These are phyloP conservation scores for Pseudopediastrum boryanum DNA, from an alignment of 139 green algal species.

Conservation along the genomic window DNA sequence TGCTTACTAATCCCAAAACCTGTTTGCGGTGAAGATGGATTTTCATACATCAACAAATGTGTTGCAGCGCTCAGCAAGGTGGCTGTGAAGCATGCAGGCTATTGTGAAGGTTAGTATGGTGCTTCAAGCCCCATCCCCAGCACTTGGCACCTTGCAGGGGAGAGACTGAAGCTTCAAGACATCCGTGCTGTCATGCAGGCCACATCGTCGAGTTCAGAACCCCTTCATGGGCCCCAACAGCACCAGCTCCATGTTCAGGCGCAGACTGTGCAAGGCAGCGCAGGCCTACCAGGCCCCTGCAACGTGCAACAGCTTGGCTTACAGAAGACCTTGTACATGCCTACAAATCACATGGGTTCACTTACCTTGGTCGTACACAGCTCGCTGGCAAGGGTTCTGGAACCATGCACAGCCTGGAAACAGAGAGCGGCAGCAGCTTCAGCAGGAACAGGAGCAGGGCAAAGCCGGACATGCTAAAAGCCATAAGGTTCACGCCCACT, in stretches of 20 bases:
- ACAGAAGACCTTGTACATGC: slow-evolving; percentile 15
- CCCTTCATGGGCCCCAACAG: background rate
- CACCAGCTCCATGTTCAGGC: background rate
- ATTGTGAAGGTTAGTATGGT: slow-evolving; percentile 13
- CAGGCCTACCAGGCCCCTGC: background rate
- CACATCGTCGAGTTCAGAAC: background rate
- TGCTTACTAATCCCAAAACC: too few relatives aligned
- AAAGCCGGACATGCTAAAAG: slow-evolving; percentile 10
- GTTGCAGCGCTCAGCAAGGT: slow-evolving; percentile 9
- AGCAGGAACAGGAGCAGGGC: background rate
- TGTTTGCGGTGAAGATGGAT: slow-evolving; percentile 20
- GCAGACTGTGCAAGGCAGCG: background rate
- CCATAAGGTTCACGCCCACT: slow-evolving; percentile 28
- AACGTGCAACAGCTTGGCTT: slow-evolving; percentile 16
- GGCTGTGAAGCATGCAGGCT: background rate
- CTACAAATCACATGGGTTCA: slow-evolving; percentile 23
- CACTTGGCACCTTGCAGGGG: background rate
- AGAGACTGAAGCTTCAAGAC: background rate
- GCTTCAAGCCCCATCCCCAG: background rate
- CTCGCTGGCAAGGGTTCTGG: background rate
- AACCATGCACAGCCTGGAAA: background rate
- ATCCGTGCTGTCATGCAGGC: slow-evolving; percentile 13
- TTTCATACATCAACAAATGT: slow-evolving; percentile 30
- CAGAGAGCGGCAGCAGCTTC: slow-evolving; percentile 5
- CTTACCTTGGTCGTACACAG: slow-evolving; percentile 17